Evolutionary conservation across 176 grass and related monocot species (phyloP).

Genomic region (Hsuehochloa calcarea): DNA sequence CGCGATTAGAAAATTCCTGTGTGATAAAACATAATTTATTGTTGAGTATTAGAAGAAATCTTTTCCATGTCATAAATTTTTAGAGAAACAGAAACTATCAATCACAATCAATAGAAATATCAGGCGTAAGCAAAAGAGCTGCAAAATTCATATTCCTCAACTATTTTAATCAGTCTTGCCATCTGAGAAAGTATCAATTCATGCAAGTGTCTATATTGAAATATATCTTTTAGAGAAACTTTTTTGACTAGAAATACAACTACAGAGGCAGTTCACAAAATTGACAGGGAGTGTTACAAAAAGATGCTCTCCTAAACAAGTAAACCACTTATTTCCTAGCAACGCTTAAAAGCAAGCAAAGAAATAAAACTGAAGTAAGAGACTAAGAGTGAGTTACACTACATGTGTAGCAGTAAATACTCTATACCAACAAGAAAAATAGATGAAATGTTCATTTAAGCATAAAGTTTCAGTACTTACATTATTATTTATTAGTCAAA

Average conservation of each 20-base stretch:
- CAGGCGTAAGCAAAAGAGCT: conserved; percentile 5
- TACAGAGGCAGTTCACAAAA: not conserved
- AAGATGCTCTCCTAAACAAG: not conserved
- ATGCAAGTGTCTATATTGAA: not conserved
- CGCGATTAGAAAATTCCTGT: conserved; percentile 68
- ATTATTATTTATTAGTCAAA: conserved; percentile 1
- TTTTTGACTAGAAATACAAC: not conserved
- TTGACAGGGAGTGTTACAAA: not conserved
- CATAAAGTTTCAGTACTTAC: not conserved
- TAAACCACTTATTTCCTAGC: not conserved
- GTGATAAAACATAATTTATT: conserved; percentile 22
- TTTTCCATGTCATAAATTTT: not conserved
- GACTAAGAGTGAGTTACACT: not conserved
- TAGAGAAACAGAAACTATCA: not conserved
- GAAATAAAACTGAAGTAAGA: not conserved
- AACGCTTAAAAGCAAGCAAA: not conserved
- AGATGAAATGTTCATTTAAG: conserved; percentile 3
- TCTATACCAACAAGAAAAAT: not conserved
- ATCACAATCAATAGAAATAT: not conserved
- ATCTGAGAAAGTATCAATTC: not conserved
- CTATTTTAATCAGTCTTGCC: not conserved
- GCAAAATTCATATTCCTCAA: not conserved
- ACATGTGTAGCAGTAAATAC: not conserved
- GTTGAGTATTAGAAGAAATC: conserved; percentile 15
- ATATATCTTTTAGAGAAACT: not conserved